These are phyloP conservation scores for Hericium alpestre DNA, from an alignment of 768 basidiomycete species.

Conservation along the genomic window DNA sequence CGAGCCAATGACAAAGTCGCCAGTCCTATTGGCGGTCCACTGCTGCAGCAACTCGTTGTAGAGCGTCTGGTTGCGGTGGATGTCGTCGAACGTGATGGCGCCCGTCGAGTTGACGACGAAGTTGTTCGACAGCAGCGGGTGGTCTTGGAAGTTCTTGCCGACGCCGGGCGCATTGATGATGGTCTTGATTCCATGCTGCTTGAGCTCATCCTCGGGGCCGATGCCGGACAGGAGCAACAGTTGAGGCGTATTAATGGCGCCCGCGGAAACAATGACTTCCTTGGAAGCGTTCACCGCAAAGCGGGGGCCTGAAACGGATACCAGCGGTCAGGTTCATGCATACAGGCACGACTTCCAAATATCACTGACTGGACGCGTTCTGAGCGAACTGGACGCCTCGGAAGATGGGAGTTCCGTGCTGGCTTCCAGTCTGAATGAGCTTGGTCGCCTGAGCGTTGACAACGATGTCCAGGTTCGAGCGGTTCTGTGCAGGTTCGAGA, in stretches of 20 bases:
- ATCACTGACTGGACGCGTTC: not conserved
- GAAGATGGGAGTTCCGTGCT: not conserved
- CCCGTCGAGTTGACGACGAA: constrained; percentile 1
- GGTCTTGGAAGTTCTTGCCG: constrained; percentile 2
- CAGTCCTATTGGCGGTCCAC: not conserved
- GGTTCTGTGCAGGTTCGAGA: not conserved
- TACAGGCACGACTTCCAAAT: not conserved
- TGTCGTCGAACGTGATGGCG: constrained; percentile 1
- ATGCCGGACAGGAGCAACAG: constrained; percentile 1
- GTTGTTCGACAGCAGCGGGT: not conserved
- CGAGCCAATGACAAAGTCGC: not conserved
- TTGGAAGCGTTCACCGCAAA: not conserved
- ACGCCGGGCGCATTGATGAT: not conserved
- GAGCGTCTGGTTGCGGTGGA: not conserved
- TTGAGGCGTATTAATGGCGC: not conserved
- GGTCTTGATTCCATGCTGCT: not conserved
- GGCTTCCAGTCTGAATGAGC: not conserved
- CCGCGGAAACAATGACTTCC: constrained; percentile 1
- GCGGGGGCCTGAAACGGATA: not conserved
- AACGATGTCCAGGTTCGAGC: constrained; percentile 1
- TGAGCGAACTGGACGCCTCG: constrained; percentile 1
- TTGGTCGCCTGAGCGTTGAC: constrained; percentile 1
- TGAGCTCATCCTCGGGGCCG: not conserved
- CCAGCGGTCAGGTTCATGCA: not conserved
- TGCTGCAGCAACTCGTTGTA: not conserved